Base-by-base conservation (phyloP, 179 eudicot genomes). In the Amaranthus tricolor region DNA sequence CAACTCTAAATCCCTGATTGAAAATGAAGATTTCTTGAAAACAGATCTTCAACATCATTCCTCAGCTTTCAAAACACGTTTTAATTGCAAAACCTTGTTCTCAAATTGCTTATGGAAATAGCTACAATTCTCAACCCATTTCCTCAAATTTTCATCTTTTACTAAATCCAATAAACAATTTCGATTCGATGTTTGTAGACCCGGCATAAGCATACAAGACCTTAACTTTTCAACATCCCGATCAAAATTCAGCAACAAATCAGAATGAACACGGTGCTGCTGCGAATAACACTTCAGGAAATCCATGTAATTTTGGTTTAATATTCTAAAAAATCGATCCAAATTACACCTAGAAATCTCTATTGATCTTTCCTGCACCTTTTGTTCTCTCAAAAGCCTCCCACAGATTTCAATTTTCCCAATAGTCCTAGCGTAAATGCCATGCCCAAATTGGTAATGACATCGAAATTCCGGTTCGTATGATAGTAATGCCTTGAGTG, bases 111-210 rank as follows among this genome's bases (percentile, higher is more conserved):
- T 82, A 74, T 89, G 99, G 57, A 95, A 93, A 77, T 77, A 82
- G 78, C 83, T 83, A 76, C 94, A 93, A 59, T 81, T 93, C 63
- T 93, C 98, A 77, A 73, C 80, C 80, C 82, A 75, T 76, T 96
- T 96, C 82, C 81, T 80, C 88, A 90, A 82, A 80, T 84, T 89
- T 73, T 91, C 97, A 78, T 91, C 99, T 81, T 89, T 96, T 76
- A 93, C 92, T 83, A 96, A 91, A 86, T 96, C 97, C 77, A 96
- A 76, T 70, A 96, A 83, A 78, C 98, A 91, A 78, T 88, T 91
- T 14, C 89, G 87, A 6, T 86, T 68, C 68, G 81, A 73, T 14
- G 92, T 84, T 79, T 93, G 97, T 62, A 95, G 80, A 68, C 83
- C 82, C 13, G 98, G 90, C 9, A 83, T 74, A 82, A 96, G 90